Evolutionary conservation across 768 basidiomycete species (phyloP), one percentile per base, ranked within the genome.

Genomic region (Leccinum obscurum): DNA sequence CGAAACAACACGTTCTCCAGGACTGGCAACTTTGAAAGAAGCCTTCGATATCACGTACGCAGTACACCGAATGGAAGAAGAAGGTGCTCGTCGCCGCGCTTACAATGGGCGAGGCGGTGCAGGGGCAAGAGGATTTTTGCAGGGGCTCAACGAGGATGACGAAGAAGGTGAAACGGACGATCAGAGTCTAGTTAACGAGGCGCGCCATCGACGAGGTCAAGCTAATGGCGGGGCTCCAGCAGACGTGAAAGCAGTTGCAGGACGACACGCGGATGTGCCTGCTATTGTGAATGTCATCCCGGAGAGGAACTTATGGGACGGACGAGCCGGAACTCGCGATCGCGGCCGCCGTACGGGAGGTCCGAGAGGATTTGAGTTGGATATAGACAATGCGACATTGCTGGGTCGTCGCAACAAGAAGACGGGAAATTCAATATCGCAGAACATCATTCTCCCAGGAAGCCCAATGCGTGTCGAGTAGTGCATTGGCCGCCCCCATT

Each of bases 21-120:
- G 97, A 24, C 71, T 98, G 28, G 90, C 93, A 1, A 87, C 90
- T 0, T 86, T 99, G 73, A 98, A 97, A 70, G 97, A 98, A 72
- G 95, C 97, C 4, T 98, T 99, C 75, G 97, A 99, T 73, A 89
- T 99, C 70, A 96, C 97, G 2, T 98, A 98, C 74, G 96, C 97
- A 4, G 97, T 99, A 0, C 97, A 99, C 75, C 88, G 96, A 17
- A 98, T 98, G 96, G 96, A 98, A 72, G 97, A 99, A 75, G 97
- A 99, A 75, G 96, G 95, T 14, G 92, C 91, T 0, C 83, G 92
- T 57, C 80, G 93, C 54, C 83, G 91, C 26, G 93, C 90, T 51
- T 90, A 90, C 75, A 87, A 90, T 57, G 89, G 87, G 11, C 82
- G 85, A 4, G 89, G 88, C 17, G 93, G 90, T 30, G 89, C 87